Evolutionary conservation across 1,139 yeast species (phyloP).

Genomic region (Debaryomyces coudertii): DNA sequence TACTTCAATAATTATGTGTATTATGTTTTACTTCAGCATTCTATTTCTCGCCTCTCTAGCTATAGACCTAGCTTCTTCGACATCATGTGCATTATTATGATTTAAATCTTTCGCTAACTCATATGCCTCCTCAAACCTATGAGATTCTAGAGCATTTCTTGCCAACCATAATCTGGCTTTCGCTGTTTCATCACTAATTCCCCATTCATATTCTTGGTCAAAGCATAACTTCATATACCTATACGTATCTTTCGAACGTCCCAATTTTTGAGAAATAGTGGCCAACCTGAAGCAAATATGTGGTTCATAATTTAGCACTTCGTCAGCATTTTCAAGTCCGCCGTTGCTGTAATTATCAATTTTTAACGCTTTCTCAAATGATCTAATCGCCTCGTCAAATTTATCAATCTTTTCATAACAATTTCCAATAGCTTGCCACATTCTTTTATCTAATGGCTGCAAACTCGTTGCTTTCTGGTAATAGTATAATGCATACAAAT

Average conservation of each 20-base stretch:
- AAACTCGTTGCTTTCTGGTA: conserved; percentile 89
- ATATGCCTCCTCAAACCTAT: conserved; percentile 70
- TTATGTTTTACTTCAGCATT: conserved; percentile 27
- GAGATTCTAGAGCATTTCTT: conserved; percentile 57
- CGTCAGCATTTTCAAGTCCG: conserved; percentile 18
- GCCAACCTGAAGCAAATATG: conserved; percentile 72
- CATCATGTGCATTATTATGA: conserved; percentile 79
- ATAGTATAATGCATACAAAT: conserved; percentile 85
- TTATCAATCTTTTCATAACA: conserved; percentile 84
- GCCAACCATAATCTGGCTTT: conserved; percentile 92
- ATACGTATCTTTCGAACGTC: conserved; percentile 56
- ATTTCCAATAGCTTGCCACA: conserved; percentile 96
- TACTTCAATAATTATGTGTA: not conserved
- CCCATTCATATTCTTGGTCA: conserved; percentile 67
- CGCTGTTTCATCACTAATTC: conserved; percentile 74
- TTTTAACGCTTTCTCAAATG: conserved; percentile 59
- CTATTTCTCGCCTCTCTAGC: conserved; percentile 69
- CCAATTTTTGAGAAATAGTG: conserved; percentile 59
- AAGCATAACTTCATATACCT: conserved; percentile 74
- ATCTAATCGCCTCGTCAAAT: conserved; percentile 62
- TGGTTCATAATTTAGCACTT: conserved; percentile 36
- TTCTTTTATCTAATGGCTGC: conserved; percentile 86
- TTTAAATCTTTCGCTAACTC: conserved; percentile 74
- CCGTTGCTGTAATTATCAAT: conserved; percentile 40
- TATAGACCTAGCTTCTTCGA: conserved; percentile 86